Base-by-base conservation (phyloP, 2,329 filamentous ascomycete genomes). In the Aureobasidium uvarum region DNA sequence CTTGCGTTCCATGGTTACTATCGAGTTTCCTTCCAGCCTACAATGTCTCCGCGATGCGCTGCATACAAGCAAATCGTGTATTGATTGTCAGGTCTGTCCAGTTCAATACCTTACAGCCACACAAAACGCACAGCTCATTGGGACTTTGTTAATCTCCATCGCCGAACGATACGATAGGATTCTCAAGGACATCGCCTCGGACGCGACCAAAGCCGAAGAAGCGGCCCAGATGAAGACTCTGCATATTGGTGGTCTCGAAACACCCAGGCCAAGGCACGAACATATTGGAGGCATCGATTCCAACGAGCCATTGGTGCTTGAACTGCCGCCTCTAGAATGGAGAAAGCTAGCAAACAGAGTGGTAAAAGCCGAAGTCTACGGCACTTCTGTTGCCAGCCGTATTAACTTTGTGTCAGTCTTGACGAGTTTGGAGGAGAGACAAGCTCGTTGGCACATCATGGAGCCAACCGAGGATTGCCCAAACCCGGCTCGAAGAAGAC, bases 291-390 rank as follows among this genome's bases (percentile, higher is more conserved):
- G 45, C 16, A 28, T 51, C n/a, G 33, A 31, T 13, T 20, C 31
- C 23, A 62, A 23, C 13, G 58, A 50, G 36, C 36, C 41, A 25
- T n/a, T 63, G 4, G 73, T 75, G 25, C 71, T 83, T 39, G 76
- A 80, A n/a, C 70, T 83, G 1, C 76, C 74, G 25, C 72, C 78
- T 0, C 68, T 68, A 0, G 80, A 82, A 59, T 83, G 80, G 80
- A 74, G 70, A 43, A 70, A 59, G 10, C 67, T 83, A 55, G 77
- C 77, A 3, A 80, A 80, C 69, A 77, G 77, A 59, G 79, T 79
- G n/a, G 72, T 83, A 28, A 77, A 73, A 63, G 76, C 75, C 1
- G 80, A 81, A 69, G 71, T 83, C 1, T 51, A 77, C 8, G 80
- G 80, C 0, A 75, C 70, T 3, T 54, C 59, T 1, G 69, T 71